Percentiles rank a stretch among this genome's conserved stretches.
Conservation (phyloP, 306 rosid genomes). For the Glycine latifolia region DNA sequence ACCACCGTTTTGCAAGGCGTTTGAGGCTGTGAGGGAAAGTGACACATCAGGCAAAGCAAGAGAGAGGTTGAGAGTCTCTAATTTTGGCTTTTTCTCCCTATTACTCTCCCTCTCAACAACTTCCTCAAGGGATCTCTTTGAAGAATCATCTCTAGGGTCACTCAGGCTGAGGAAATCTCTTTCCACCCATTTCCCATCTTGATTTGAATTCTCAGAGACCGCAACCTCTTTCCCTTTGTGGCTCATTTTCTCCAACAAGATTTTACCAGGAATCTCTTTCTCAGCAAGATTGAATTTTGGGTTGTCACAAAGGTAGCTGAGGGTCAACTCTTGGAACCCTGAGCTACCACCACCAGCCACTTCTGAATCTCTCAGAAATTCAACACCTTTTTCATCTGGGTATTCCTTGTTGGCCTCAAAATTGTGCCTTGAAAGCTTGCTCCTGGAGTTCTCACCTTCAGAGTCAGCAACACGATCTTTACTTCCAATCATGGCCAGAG, state of each 20-base stretch:
- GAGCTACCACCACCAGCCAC: slow-evolving; percentile 41
- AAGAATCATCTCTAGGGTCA: slow-evolving; percentile 65
- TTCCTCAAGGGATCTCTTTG: slow-evolving; percentile 85
- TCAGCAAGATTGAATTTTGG: slow-evolving; percentile 62
- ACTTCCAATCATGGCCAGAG: slow-evolving; percentile 66
- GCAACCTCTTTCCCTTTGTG: slow-evolving; percentile 74
- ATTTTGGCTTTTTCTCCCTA: slow-evolving; percentile 78
- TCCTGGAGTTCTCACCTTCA: slow-evolving; percentile 82
- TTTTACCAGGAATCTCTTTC: slow-evolving; percentile 61
- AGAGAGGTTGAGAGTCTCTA: slow-evolving; percentile 87
- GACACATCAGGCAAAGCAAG: slow-evolving; percentile 92
- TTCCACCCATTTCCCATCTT: slow-evolving; percentile 83
- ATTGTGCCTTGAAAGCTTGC: slow-evolving; percentile 67
- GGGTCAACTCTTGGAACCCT: slow-evolving; percentile 79
- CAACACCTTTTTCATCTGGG: slow-evolving; percentile 56
- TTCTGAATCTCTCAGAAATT: slow-evolving; percentile 57
- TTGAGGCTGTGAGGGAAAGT: slow-evolving; percentile 87
- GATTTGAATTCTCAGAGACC: slow-evolving; percentile 62
- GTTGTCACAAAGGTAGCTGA: slow-evolving; percentile 86
- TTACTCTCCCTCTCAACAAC: slow-evolving; percentile 62
- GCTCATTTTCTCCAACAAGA: slow-evolving; percentile 51
- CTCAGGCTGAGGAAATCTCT: slow-evolving; percentile 88
- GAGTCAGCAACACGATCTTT: slow-evolving; percentile 66
- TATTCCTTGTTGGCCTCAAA: slow-evolving; percentile 53
- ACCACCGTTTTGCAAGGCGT: slow-evolving; percentile 72